Percentiles rank a stretch among this genome's conserved stretches.
Conservation (phyloP, 139 green algal species). For the Edaphochlamys debaryana region DNA sequence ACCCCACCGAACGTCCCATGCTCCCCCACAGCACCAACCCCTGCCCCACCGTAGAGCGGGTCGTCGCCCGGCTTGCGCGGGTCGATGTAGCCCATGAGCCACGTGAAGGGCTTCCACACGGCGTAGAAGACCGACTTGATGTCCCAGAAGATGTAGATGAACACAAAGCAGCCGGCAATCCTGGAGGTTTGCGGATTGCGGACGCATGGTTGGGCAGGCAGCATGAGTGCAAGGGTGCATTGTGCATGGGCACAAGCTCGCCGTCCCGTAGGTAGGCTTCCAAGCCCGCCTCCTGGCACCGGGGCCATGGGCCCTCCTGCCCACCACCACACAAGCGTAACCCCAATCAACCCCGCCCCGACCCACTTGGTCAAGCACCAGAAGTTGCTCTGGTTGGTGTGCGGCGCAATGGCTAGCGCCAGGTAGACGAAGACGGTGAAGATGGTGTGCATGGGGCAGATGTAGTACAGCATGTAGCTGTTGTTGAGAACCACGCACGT, state of each 20-base stretch:
- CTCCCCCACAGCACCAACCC: too few relatives aligned
- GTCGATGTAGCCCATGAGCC: conserved; percentile 88
- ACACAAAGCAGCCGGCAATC: conserved; percentile 60
- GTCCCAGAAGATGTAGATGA: conserved; percentile 89
- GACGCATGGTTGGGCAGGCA: background rate
- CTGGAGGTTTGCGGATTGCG: conserved; percentile 33
- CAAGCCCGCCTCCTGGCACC: too few relatives aligned
- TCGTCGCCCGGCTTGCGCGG: conserved; percentile 79
- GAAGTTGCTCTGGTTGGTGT: conserved; percentile 73
- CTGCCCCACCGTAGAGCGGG: conserved; percentile 83
- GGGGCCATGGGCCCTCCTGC: too few relatives aligned
- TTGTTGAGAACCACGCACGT: conserved; percentile 87
- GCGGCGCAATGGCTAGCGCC: conserved; percentile 68
- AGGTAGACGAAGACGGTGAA: conserved; percentile 95
- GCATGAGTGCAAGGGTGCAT: background rate
- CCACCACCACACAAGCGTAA: too few relatives aligned
- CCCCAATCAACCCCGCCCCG: too few relatives aligned
- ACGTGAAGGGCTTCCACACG: conserved; percentile 86
- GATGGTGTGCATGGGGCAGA: conserved; percentile 98
- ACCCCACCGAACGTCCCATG: too few relatives aligned
- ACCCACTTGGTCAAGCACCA: conserved; percentile 76
- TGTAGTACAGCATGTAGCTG: conserved; percentile 99
- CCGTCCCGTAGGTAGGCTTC: too few relatives aligned
- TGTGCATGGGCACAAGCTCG: too few relatives aligned
- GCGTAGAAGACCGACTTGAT: conserved; percentile 90